Evolutionary conservation across 495 filamentous ascomycete species (phyloP).

Genomic region (Aspergillus nanangensis): DNA sequence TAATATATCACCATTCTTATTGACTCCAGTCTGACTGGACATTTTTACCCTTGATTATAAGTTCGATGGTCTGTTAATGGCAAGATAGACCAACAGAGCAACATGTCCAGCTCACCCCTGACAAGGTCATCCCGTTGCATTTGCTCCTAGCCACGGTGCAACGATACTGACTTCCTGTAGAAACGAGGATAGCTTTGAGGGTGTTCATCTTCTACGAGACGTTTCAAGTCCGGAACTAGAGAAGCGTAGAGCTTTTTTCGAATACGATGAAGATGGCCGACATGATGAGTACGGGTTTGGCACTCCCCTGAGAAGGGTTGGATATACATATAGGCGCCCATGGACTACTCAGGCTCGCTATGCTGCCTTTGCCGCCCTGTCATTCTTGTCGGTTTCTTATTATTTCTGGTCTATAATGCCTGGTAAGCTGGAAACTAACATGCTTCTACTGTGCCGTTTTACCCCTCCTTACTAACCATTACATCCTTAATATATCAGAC

Average conservation of each 20-base stretch:
- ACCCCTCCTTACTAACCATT: neutral
- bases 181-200: neutral
- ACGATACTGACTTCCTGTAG: neutral
- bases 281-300: neutral
- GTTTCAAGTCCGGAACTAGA: neutral
- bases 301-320: neutral
- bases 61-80: neutral
- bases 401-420: constrained; percentile 13
- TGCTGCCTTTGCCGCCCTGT: constrained; percentile 6
- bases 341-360: neutral
- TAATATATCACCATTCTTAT: neutral
- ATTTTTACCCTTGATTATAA: neutral
- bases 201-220: neutral
- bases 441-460: neutral
- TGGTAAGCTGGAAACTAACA: constrained; percentile 7
- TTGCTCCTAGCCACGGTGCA: neutral
- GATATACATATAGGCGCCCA: neutral
- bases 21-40: neutral
- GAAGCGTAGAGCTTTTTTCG: neutral
- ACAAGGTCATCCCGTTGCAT: neutral
- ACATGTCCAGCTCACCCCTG: neutral
- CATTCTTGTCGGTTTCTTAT: constrained; percentile 8
- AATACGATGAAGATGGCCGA: neutral
- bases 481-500: neutral
- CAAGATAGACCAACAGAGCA: neutral